A percentile compares a stretch with the other conserved stretches of the same genome.
These are phyloP conservation scores for Microcera coccophila DNA, from an alignment of 2,329 filamentous ascomycete species.

Conservation along the genomic window DNA sequence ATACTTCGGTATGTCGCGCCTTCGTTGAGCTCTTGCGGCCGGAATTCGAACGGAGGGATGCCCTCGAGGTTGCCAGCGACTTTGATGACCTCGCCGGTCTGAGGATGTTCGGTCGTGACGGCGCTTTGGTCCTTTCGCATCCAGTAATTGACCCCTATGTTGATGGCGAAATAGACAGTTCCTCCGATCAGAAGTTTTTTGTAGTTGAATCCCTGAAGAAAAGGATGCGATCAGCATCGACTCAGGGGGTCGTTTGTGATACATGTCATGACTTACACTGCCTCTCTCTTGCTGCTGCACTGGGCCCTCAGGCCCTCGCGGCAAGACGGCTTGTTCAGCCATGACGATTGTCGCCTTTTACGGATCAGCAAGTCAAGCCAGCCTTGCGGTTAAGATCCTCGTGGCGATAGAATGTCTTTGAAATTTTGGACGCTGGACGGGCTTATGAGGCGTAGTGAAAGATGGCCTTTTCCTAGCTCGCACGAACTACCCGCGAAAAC, in stretches of 20 bases:
- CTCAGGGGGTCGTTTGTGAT: neutral
- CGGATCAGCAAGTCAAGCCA: neutral
- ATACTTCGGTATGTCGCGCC: conserved; percentile 61
- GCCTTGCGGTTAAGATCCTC: too few relatives aligned
- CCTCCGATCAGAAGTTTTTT: conserved; percentile 50
- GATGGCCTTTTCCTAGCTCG: neutral
- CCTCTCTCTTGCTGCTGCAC: conserved; percentile 19
- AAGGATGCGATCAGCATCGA: conserved; percentile 11
- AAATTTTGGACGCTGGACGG: too few relatives aligned
- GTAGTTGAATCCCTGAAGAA: conserved; percentile 34
- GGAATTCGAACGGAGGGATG: conserved; percentile 62
- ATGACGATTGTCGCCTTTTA: neutral
- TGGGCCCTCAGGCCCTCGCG: conserved; percentile 15
- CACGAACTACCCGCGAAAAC: neutral
- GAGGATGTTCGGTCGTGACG: conserved; percentile 46
- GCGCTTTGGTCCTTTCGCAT: conserved; percentile 45
- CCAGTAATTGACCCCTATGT: conserved; percentile 54
- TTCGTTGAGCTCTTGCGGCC: conserved; percentile 57
- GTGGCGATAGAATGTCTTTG: too few relatives aligned
- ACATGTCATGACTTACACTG: conserved; percentile 22
- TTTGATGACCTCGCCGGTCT: conserved; percentile 48
- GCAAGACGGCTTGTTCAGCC: neutral
- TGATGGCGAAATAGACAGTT: conserved; percentile 56
- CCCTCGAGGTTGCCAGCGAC: conserved; percentile 51
- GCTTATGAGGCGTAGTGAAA: neutral